Conservation (phyloP, 805 yeast genomes). For the Wickerhamiella spandovensis region DNA sequence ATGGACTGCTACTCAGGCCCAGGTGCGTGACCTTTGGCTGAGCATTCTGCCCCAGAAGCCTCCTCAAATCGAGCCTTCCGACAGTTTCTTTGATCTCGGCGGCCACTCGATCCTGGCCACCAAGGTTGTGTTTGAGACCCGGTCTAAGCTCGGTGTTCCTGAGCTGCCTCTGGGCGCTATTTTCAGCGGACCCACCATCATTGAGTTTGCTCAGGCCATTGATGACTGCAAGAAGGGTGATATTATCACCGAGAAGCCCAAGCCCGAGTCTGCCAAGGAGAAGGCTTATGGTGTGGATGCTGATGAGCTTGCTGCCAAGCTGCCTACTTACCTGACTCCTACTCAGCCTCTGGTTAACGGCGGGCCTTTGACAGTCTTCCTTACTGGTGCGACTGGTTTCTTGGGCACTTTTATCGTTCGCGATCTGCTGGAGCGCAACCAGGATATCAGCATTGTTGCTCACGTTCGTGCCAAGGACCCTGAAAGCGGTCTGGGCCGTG, state of each 20-base stretch:
- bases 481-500: constrained; percentile 60
- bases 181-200: constrained; percentile 79
- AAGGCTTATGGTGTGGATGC: constrained; percentile 67
- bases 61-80: constrained; percentile 58
- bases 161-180: constrained; percentile 84
- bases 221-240: constrained; percentile 40
- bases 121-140: constrained; percentile 84
- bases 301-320: constrained; percentile 30
- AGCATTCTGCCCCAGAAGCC: constrained; percentile 76
- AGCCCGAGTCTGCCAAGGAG: constrained; percentile 21
- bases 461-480: constrained; percentile 79
- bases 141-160: constrained; percentile 53
- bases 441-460: constrained; percentile 52
- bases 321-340: constrained; percentile 37
- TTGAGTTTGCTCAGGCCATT: constrained; percentile 62
- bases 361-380: constrained; percentile 46
- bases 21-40: constrained; percentile 74
- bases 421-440: constrained; percentile 51
- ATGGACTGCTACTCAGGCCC: constrained; percentile 51
- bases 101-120: constrained; percentile 98
- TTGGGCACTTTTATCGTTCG: constrained; percentile 79
- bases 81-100: constrained; percentile 92
- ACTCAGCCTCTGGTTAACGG: constrained; percentile 26
- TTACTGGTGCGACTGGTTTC: constrained; percentile 96
- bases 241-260: constrained; percentile 6